Evolutionary conservation across 2,329 filamentous ascomycete genomes (phyloP).

Genomic region (Phaeosphaeria sp.): DNA sequence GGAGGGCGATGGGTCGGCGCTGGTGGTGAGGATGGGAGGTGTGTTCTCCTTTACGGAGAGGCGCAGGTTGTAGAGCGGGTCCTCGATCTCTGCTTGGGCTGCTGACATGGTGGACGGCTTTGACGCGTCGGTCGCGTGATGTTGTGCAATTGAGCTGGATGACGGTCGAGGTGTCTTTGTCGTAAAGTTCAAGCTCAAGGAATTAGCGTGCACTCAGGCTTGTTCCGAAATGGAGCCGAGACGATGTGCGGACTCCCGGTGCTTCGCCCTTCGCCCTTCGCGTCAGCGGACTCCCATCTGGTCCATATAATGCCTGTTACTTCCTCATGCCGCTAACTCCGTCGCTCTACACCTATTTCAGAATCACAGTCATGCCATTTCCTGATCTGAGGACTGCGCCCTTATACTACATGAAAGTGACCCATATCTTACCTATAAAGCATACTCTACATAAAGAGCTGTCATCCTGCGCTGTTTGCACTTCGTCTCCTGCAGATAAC

Average conservation of each 20-base stretch:
- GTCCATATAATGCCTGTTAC: no score
- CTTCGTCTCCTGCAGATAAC: no score
- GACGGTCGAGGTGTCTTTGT: constrained; percentile 4
- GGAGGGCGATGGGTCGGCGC: constrained; percentile 67
- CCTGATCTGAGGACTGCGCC: no score
- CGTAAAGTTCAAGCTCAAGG: constrained; percentile 10
- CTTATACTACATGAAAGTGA: no score
- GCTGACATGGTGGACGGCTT: constrained; percentile 20
- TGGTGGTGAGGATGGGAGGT: constrained; percentile 75
- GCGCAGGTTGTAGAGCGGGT: constrained; percentile 84
- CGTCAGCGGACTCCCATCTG: no score
- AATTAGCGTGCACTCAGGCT: constrained; percentile 9
- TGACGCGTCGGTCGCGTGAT: constrained; percentile 21
- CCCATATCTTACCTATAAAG: background rate
- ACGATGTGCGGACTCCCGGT: constrained; percentile 8
- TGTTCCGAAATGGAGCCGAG: constrained; percentile 15
- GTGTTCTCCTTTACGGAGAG: constrained; percentile 76
- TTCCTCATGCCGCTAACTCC: no score
- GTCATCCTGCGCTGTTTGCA: background rate
- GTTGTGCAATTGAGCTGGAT: constrained; percentile 5
- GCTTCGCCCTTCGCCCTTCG: background rate
- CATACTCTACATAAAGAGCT: background rate
- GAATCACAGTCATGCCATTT: no score
- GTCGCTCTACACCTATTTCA: no score
- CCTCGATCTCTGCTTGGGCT: constrained; percentile 50